Conservation (phyloP, 2,329 filamentous ascomycete genomes). For the Exserohilum rostratum region DNA sequence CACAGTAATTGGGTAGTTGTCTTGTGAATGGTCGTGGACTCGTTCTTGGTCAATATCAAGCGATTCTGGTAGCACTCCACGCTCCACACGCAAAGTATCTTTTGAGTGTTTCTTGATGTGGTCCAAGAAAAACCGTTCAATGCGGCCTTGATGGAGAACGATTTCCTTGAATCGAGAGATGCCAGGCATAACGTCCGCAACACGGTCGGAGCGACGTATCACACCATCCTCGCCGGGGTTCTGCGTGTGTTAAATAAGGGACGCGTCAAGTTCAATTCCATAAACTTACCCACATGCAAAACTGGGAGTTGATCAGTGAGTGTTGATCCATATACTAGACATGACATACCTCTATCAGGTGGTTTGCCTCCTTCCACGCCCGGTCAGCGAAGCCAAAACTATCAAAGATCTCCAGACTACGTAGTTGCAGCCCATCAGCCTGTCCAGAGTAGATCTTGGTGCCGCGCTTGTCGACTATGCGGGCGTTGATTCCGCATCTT, state of each 20-base stretch:
- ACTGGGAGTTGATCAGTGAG: slow-evolving; percentile 24
- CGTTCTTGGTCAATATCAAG: slow-evolving; percentile 61
- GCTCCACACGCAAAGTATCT: slow-evolving; percentile 60
- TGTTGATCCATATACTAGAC: not conserved
- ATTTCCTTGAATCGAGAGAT: slow-evolving; percentile 69
- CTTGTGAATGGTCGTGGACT: slow-evolving; percentile 53
- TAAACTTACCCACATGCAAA: slow-evolving; percentile 48
- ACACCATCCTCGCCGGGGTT: slow-evolving; percentile 66
- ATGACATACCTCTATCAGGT: slow-evolving; percentile 67
- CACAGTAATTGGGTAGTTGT: slow-evolving; percentile 66
- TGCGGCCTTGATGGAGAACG: slow-evolving; percentile 73
- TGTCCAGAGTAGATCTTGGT: slow-evolving; percentile 51
- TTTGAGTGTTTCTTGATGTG: slow-evolving; percentile 62
- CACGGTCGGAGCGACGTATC: slow-evolving; percentile 64
- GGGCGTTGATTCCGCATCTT: slow-evolving; percentile 48
- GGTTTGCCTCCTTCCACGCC: slow-evolving; percentile 70
- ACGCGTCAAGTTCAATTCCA: not conserved
- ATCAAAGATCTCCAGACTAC: slow-evolving; percentile 57
- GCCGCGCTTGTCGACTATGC: slow-evolving; percentile 51
- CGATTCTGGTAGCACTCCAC: slow-evolving; percentile 63
- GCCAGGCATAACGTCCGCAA: slow-evolving; percentile 67
- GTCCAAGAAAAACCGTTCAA: slow-evolving; percentile 71
- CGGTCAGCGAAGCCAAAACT: slow-evolving; percentile 70
- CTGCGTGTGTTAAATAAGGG: slow-evolving; percentile 31
- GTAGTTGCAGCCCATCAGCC: slow-evolving; percentile 51